phyloP scores from a whole-genome alignment of 768 basidiomycete species.

The Amanita polypyramis region DNA sequence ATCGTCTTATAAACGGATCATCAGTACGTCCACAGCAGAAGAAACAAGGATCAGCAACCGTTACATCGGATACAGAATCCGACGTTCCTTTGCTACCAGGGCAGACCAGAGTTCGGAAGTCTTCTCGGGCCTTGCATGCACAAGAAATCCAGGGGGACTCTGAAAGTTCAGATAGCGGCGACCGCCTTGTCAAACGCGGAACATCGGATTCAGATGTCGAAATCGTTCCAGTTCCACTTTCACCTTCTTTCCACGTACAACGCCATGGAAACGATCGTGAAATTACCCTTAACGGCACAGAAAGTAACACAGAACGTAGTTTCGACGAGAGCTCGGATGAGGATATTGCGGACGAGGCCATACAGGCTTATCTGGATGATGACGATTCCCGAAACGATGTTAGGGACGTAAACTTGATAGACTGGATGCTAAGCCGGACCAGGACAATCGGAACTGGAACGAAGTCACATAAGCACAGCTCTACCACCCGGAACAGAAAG shows the following conservation, averaged over 20 bases:
- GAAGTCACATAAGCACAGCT: not conserved
- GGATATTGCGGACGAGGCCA: conserved; percentile 19
- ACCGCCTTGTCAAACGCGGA: not conserved
- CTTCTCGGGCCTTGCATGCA: conserved; percentile 19
- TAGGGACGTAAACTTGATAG: conserved; percentile 45
- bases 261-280: conserved; percentile 4
- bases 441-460: conserved; percentile 18
- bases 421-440: conserved; percentile 55
- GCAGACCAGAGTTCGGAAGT: conserved; percentile 32
- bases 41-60: conserved; percentile 5
- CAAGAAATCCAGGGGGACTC: conserved; percentile 48
- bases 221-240: not conserved
- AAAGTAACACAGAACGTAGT: conserved; percentile 7
- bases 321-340: conserved; percentile 17
- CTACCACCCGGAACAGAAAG: not conserved
- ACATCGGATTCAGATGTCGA: conserved; percentile 8
- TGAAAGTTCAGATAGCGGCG: conserved; percentile 42
- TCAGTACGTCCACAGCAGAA: conserved; percentile 10
- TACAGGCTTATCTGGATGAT: conserved; percentile 23
- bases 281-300: conserved; percentile 12
- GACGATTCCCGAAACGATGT: conserved; percentile 13
- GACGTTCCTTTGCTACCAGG: conserved; percentile 38
- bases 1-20: conserved; percentile 18
- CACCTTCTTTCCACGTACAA: not conserved
- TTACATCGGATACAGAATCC: conserved; percentile 5